phyloP scores from a whole-genome alignment of 208 protist genomes.

The Angomonas ambiguus region DNA sequence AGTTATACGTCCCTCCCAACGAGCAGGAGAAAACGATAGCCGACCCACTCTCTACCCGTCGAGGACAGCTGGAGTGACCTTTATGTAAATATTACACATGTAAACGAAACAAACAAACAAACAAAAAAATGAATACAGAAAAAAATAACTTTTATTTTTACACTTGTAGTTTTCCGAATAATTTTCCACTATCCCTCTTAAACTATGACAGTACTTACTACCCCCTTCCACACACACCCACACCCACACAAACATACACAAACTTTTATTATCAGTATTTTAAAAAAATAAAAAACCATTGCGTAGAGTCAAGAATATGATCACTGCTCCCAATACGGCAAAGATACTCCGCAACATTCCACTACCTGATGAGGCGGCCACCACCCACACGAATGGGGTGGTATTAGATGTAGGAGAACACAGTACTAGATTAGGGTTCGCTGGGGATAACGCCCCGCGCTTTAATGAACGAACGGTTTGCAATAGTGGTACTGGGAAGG shows the following conservation, averaged over 20 bases:
- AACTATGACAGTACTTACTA: too few species aligned
- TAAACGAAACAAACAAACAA: constrained; percentile 5
- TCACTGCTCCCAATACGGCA: constrained; percentile 77
- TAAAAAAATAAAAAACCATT: neutral
- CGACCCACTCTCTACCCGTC: constrained; percentile 51
- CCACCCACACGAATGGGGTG: constrained; percentile 68
- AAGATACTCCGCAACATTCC: constrained; percentile 84
- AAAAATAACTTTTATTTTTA: constrained; percentile 5
- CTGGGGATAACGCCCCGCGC: constrained; percentile 81
- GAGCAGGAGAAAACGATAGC: constrained; percentile 27
- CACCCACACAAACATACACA: too few species aligned
- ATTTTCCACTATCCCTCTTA: too few species aligned
- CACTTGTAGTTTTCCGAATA: too few species aligned
- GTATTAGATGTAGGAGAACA: constrained; percentile 85
- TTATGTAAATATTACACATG: neutral
- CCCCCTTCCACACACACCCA: too few species aligned
- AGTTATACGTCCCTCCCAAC: constrained; percentile 26
- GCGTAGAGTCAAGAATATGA: constrained; percentile 39
- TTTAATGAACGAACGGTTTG: constrained; percentile 69
- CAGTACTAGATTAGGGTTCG: constrained; percentile 79
- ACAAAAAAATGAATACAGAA: neutral
- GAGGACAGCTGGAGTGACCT: constrained; percentile 30
- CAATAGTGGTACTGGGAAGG: constrained; percentile 12
- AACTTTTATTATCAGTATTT: neutral
- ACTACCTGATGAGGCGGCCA: constrained; percentile 81